A percentile compares a stretch with the other conserved stretches of the same genome.
Conservation (phyloP, 2,329 filamentous ascomycete genomes). For the Colletotrichum higginsianum region DNA sequence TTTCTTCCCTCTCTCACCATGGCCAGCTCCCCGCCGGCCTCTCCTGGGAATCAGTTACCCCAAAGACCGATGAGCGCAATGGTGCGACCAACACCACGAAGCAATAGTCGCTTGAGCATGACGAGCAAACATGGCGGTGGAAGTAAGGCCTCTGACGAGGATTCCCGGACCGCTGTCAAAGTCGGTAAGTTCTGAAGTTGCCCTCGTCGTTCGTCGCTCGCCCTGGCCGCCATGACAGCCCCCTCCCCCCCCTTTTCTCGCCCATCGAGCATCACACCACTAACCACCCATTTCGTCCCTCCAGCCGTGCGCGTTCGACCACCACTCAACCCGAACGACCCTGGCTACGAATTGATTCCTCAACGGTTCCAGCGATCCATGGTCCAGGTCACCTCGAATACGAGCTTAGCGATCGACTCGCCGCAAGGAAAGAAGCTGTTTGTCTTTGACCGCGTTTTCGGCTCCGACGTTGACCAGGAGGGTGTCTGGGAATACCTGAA, state of each 20-base stretch:
- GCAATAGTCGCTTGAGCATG: slow-evolving; percentile 89
- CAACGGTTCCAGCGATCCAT: slow-evolving; percentile 95
- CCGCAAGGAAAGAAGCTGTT: slow-evolving; percentile 95
- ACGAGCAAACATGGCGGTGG: slow-evolving; percentile 81
- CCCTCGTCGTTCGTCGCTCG: slow-evolving; percentile 14
- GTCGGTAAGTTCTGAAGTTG: slow-evolving; percentile 79
- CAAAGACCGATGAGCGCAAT: slow-evolving; percentile 86
- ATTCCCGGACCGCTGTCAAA: slow-evolving; percentile 92
- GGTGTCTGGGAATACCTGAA: slow-evolving; percentile 95
- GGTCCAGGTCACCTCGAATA: slow-evolving; percentile 89
- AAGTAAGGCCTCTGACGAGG: slow-evolving; percentile 91
- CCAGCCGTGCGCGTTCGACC: slow-evolving; percentile 95
- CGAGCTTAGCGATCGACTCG: slow-evolving; percentile 89
- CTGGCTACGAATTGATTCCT: slow-evolving; percentile 94
- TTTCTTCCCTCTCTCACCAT: slow-evolving; percentile 58
- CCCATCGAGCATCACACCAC: slow-evolving; percentile 24
- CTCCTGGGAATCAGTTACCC: slow-evolving; percentile 66
- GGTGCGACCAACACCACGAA: slow-evolving; percentile 80
- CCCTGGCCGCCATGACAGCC: slow-evolving; percentile 15
- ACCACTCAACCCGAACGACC: slow-evolving; percentile 85
- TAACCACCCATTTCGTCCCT: slow-evolving; percentile 24
- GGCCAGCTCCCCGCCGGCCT: slow-evolving; percentile 80
- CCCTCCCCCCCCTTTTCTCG: slow-evolving; percentile 31
- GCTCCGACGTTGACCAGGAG: slow-evolving; percentile 85
- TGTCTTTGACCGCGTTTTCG: slow-evolving; percentile 96